Evolutionary conservation across 208 protist species (phyloP).

Genomic region (Wallacemonas sp.): DNA sequence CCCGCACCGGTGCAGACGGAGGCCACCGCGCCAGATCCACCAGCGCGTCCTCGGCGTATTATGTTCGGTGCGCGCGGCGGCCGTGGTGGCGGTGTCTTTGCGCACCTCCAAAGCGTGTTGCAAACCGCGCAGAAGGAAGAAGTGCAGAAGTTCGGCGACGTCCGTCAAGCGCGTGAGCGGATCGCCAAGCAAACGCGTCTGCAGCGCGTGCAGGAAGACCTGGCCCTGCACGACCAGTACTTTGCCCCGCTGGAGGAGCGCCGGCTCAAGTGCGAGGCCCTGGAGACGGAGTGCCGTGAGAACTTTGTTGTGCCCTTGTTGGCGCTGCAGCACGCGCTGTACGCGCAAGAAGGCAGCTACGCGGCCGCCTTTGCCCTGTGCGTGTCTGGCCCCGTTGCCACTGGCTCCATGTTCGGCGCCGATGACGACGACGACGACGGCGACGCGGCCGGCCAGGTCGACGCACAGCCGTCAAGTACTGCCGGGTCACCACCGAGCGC

Average conservation of each 20-base stretch:
- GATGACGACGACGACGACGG: constrained; percentile 3
- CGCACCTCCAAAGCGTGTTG: constrained; percentile 67
- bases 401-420: constrained; percentile 5
- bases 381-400: constrained; percentile 27
- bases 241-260: constrained; percentile 55
- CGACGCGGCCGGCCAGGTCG: not conserved
- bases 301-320: constrained; percentile 28
- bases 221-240: constrained; percentile 49
- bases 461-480: constrained; percentile 22
- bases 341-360: constrained; percentile 61
- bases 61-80: constrained; percentile 21
- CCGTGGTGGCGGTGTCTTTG: constrained; percentile 45
- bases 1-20: not conserved
- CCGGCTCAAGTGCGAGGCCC: constrained; percentile 31
- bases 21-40: constrained; percentile 6
- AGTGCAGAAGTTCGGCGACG: constrained; percentile 35
- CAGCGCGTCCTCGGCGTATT: constrained; percentile 4
- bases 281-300: constrained; percentile 31
- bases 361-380: constrained; percentile 65
- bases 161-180: constrained; percentile 55
- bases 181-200: constrained; percentile 67
- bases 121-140: constrained; percentile 58
- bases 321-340: constrained; percentile 61
- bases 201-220: constrained; percentile 53
- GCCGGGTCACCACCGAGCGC: constrained; percentile 22